A percentile compares a stretch with the other conserved stretches of the same genome.
phyloP scores from a whole-genome alignment of 2,329 filamentous ascomycete genomes.

The Phialocephala subalpina region DNA sequence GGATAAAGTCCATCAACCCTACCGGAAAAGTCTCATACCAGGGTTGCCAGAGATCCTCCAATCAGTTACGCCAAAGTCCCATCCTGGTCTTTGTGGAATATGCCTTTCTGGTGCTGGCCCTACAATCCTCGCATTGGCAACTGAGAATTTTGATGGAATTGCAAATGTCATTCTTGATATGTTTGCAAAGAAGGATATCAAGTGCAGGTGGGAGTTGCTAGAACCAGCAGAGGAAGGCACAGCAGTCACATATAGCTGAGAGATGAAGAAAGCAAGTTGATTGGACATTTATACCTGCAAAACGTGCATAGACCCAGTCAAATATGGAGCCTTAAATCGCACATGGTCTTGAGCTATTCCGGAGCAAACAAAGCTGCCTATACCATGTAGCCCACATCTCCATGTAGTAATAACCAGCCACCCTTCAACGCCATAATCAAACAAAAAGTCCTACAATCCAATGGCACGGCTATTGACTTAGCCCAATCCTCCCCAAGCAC shows the following conservation, averaged over 20 bases:
- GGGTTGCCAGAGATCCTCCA: slow-evolving; percentile 90
- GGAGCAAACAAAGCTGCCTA: background rate
- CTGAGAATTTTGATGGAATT: slow-evolving; percentile 87
- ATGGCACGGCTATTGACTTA: slow-evolving; percentile 35
- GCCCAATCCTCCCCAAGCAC: slow-evolving; percentile 77
- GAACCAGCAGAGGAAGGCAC: slow-evolving; percentile 79
- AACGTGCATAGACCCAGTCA: slow-evolving; percentile 1
- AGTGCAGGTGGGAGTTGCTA: slow-evolving; percentile 86
- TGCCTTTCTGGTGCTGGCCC: slow-evolving; percentile 95
- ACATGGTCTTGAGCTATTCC: background rate
- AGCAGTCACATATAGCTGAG: slow-evolving; percentile 41
- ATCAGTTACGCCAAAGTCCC: slow-evolving; percentile 86
- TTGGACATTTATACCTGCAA: slow-evolving; percentile 5
- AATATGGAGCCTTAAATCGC: background rate
- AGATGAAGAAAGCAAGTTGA: slow-evolving; percentile 2
- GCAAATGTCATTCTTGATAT: slow-evolving; percentile 78
- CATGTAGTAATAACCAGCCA: background rate
- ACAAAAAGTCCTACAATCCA: background rate
- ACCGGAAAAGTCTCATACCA: slow-evolving; percentile 90
- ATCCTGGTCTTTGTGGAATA: slow-evolving; percentile 89
- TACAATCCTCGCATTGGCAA: slow-evolving; percentile 92
- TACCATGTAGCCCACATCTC: background rate
- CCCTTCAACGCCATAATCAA: background rate
- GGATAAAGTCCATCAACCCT: slow-evolving; percentile 97
- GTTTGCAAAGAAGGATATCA: slow-evolving; percentile 77